A percentile compares a stretch with the other conserved stretches of the same genome.
Evolutionary conservation across 208 protist species (phyloP).

Genomic region (Strigomonas oncopelti): DNA sequence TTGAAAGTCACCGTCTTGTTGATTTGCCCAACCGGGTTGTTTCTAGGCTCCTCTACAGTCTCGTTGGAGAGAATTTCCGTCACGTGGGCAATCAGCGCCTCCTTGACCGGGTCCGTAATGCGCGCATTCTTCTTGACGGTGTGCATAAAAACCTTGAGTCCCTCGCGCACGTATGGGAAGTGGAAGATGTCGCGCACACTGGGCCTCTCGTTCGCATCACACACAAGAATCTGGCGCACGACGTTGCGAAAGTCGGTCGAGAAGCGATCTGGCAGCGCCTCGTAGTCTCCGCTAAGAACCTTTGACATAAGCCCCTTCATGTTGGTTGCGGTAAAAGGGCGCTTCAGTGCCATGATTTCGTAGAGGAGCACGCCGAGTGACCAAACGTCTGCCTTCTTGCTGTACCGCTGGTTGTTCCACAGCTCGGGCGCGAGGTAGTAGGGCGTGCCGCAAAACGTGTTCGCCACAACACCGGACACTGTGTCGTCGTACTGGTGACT

Average conservation of each 20-base stretch:
- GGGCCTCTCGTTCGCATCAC: constrained; percentile 65
- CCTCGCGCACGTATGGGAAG: constrained; percentile 71
- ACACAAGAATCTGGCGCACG: constrained; percentile 63
- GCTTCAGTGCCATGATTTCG: constrained; percentile 77
- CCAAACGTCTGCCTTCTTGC: constrained; percentile 86
- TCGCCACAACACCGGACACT: constrained; percentile 81
- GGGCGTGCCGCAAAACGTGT: constrained; percentile 71
- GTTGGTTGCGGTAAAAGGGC: constrained; percentile 72
- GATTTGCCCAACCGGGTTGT: constrained; percentile 55
- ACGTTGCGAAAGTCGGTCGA: constrained; percentile 58
- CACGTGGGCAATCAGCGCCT: constrained; percentile 53
- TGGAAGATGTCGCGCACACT: constrained; percentile 69
- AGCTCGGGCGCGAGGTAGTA: constrained; percentile 89
- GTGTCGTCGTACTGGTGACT: constrained; percentile 88
- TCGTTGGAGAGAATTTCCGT: constrained; percentile 64
- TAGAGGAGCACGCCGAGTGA: constrained; percentile 75
- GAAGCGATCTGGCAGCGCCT: constrained; percentile 62
- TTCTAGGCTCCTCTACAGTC: constrained; percentile 17
- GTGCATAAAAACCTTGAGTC: constrained; percentile 78
- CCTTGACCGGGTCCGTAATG: constrained; percentile 60
- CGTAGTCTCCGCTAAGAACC: constrained; percentile 59
- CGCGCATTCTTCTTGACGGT: constrained; percentile 76
- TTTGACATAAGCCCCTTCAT: constrained; percentile 85
- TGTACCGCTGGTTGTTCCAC: constrained; percentile 86
- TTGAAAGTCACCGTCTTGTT: constrained; percentile 65